Conservation (phyloP, 2,329 filamentous ascomycete genomes). For the Berkeleyomyces rouxiae region DNA sequence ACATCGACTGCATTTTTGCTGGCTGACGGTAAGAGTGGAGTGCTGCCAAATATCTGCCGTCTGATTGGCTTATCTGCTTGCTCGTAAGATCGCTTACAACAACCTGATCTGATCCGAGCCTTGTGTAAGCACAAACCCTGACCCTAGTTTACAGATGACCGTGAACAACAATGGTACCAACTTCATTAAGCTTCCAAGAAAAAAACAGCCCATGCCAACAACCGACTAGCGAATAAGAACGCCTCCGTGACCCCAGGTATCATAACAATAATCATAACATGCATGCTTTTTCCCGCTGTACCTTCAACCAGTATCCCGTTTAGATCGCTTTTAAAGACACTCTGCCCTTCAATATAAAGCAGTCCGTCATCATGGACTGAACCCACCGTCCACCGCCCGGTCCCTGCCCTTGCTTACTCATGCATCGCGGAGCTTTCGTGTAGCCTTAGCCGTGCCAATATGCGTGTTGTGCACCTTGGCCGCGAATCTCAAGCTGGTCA, state of each 20-base stretch:
- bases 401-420: not conserved
- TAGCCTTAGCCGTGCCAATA: constrained; percentile 73
- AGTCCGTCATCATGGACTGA: not conserved
- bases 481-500: constrained; percentile 90
- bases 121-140: not conserved
- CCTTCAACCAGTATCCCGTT: constrained; percentile 5
- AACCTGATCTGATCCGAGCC: not conserved
- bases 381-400: not conserved
- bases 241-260: constrained; percentile 12
- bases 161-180: not conserved
- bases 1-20: not conserved
- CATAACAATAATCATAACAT: constrained; percentile 13
- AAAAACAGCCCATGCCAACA: not conserved
- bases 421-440: constrained; percentile 34
- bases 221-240: not conserved
- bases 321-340: not conserved
- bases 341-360: not conserved
- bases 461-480: constrained; percentile 89
- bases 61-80: constrained; percentile 5
- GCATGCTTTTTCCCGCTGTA: constrained; percentile 6
- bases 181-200: no score
- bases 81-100: not conserved
- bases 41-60: constrained; percentile 8
- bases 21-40: not conserved
- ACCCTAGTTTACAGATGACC: not conserved